Percentiles rank a stretch among this genome's conserved stretches.
Evolutionary conservation across 352 stramenopile species (phyloP).

Genomic region (Globisporangium orthogonon): DNA sequence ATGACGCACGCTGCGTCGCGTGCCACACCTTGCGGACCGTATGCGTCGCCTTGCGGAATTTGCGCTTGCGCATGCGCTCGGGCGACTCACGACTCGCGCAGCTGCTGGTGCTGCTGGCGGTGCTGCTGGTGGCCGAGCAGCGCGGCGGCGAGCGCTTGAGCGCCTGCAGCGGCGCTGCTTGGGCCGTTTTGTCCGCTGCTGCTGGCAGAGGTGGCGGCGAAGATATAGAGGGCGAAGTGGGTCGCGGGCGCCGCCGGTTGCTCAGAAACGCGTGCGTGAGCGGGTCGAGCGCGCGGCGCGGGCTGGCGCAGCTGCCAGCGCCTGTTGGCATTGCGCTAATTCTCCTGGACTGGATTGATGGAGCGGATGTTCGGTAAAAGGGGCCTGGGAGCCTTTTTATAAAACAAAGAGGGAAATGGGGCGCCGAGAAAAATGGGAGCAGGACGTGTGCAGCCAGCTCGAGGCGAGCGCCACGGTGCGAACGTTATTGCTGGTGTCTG

Average conservation of each 20-base stretch:
- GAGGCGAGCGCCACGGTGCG: too few species aligned
- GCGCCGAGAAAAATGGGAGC: too few species aligned
- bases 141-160: conserved; percentile 11
- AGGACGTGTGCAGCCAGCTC: too few species aligned
- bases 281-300: background rate
- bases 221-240: background rate
- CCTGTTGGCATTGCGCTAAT: background rate
- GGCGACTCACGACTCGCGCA: conserved; percentile 1
- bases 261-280: conserved; percentile 10
- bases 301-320: too few species aligned
- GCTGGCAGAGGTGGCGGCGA: background rate
- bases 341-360: too few species aligned
- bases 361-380: too few species aligned
- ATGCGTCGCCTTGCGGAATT: conserved; percentile 14
- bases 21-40: conserved; percentile 10
- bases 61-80: conserved; percentile 4
- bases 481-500: too few species aligned
- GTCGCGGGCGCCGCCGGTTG: conserved; percentile 2
- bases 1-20: background rate
- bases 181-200: background rate
- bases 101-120: conserved; percentile 5
- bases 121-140: conserved; percentile 5
- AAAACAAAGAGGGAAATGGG: too few species aligned
- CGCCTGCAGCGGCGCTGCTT: conserved; percentile 5
- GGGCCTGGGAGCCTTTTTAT: too few species aligned